A percentile compares a stretch with the other conserved stretches of the same genome.
Evolutionary conservation across 305 asterid species (phyloP).

Genomic region (Fraxinus dipetala): DNA sequence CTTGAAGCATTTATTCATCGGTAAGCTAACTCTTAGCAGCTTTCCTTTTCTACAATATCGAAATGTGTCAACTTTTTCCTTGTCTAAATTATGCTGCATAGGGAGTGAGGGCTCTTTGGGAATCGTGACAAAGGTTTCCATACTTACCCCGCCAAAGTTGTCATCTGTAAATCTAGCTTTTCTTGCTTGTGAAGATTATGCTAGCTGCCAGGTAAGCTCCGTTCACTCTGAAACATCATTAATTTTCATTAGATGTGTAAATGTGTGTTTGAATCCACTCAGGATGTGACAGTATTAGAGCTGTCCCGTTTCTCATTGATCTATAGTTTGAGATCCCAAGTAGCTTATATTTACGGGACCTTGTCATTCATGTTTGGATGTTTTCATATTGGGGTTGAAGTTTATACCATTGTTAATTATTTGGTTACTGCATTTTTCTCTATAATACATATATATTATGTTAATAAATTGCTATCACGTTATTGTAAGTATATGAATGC

Average conservation of each 20-base stretch:
- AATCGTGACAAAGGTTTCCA: constrained; percentile 86
- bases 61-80: constrained; percentile 16
- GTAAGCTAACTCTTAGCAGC: constrained; percentile 38
- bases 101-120: constrained; percentile 99
- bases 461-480: neutral
- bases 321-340: neutral
- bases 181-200: constrained; percentile 87
- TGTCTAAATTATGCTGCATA: constrained; percentile 35
- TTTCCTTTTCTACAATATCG: constrained; percentile 15
- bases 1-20: constrained; percentile 95
- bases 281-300: constrained; percentile 16
- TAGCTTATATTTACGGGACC: neutral
- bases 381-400: neutral
- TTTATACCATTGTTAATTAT: constrained; percentile 2
- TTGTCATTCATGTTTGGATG: constrained; percentile 8
- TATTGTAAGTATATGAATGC: constrained; percentile 16
- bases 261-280: constrained; percentile 3
- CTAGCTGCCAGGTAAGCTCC: constrained; percentile 84
- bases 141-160: constrained; percentile 90
- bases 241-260: neutral
- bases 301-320: neutral
- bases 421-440: constrained; percentile 7
- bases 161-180: constrained; percentile 84
- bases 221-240: neutral
- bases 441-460: neutral